Conservation (phyloP, 768 basidiomycete species). For the Austroboletus festivus region DNA sequence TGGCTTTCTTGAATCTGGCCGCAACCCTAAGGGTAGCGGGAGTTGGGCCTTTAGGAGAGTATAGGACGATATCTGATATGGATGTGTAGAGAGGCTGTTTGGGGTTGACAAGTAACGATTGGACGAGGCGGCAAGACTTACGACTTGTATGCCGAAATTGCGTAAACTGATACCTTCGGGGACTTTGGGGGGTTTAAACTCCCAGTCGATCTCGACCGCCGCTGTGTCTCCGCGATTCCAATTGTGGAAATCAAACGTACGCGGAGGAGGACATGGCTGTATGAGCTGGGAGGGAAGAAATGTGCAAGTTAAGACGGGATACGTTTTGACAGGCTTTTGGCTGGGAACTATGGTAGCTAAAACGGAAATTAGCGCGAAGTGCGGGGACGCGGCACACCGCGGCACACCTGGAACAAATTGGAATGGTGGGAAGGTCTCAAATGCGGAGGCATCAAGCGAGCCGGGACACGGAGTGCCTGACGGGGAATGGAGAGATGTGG, state of each 20-base stretch:
- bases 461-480: slow-evolving; percentile 11
- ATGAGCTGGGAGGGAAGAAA: slow-evolving; percentile 49
- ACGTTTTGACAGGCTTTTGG: slow-evolving; percentile 14
- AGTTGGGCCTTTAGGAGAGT: slow-evolving; percentile 66
- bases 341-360: slow-evolving; percentile 7
- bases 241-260: slow-evolving; percentile 17
- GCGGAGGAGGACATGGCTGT: slow-evolving; percentile 23
- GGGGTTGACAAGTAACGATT: slow-evolving; percentile 6
- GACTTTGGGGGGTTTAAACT: slow-evolving; percentile 68
- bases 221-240: slow-evolving; percentile 17
- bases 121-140: slow-evolving; percentile 39
- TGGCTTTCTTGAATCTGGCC: slow-evolving; percentile 60
- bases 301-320: slow-evolving; percentile 47
- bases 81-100: slow-evolving; percentile 77
- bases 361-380: slow-evolving; percentile 2
- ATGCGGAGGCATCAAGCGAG: background rate
- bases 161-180: slow-evolving; percentile 81
- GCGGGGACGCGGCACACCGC: background rate
- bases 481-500: slow-evolving; percentile 31
- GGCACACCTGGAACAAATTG: slow-evolving; percentile 4
- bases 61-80: slow-evolving; percentile 86
- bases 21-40: slow-evolving; percentile 59
- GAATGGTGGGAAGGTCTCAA: slow-evolving; percentile 2
- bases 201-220: slow-evolving; percentile 40
- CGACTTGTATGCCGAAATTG: slow-evolving; percentile 88